Evolutionary conservation across 345 rosid species (phyloP).

Genomic region (Erodium maritimum): DNA sequence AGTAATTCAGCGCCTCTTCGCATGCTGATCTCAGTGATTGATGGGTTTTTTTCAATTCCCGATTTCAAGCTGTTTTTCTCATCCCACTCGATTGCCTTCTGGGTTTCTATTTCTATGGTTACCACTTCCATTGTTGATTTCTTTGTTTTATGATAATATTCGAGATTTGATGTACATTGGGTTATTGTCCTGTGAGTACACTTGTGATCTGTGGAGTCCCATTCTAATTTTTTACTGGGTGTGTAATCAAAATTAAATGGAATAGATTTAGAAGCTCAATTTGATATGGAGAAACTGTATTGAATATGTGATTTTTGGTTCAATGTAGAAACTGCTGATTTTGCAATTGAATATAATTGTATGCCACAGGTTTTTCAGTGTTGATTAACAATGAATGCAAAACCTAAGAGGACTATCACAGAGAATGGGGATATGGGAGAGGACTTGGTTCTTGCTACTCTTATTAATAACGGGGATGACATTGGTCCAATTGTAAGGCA

Average conservation of each 20-base stretch:
- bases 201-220: neutral
- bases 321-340: too few species aligned
- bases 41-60: neutral
- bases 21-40: neutral
- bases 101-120: neutral
- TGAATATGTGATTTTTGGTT: neutral
- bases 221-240: too few species aligned
- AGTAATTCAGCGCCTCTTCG: too few species aligned
- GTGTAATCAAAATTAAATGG: neutral
- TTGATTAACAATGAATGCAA: slow-evolving; percentile 44
- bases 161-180: neutral
- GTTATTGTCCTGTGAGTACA: too few species aligned
- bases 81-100: neutral
- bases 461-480: slow-evolving; percentile 89
- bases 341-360: neutral
- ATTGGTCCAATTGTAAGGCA: slow-evolving; percentile 85
- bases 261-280: too few species aligned
- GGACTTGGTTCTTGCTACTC: slow-evolving; percentile 66
- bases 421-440: slow-evolving; percentile 88
- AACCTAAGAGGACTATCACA: slow-evolving; percentile 52
- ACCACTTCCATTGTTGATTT: too few species aligned
- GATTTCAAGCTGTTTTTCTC: neutral
- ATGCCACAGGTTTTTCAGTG: slow-evolving; percentile 10
- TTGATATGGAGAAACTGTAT: neutral
- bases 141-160: too few species aligned